Percentiles rank a stretch among this genome's conserved stretches.
Evolutionary conservation across 768 basidiomycete species (phyloP).

Genomic region (Pleurotus cornucopiae): DNA sequence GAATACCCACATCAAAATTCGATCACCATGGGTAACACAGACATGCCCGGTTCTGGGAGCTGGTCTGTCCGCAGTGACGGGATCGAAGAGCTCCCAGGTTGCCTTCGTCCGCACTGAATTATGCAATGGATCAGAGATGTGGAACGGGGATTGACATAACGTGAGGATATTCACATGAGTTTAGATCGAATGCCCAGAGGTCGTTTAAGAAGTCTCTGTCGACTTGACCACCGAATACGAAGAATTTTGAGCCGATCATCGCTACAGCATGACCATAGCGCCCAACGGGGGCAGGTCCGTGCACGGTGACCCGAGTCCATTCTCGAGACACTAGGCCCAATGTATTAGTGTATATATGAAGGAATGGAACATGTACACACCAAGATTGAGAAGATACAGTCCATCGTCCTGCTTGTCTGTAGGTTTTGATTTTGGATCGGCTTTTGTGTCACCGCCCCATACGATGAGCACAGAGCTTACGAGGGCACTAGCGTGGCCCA

Average conservation of each 20-base stretch:
- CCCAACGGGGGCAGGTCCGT: conserved; percentile 76
- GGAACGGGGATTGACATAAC: background rate
- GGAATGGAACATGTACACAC: conserved; percentile 44
- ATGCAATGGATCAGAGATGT: conserved; percentile 4
- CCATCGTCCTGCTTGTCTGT: conserved; percentile 86
- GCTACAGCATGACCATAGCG: conserved; percentile 95
- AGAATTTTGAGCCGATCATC: conserved; percentile 88
- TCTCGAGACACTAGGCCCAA: conserved; percentile 73
- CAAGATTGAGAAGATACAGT: conserved; percentile 89
- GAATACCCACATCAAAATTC: conserved; percentile 71
- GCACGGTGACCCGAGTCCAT: conserved; percentile 85
- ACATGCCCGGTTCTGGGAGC: conserved; percentile 91
- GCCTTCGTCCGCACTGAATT: conserved; percentile 74
- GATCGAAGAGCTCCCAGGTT: conserved; percentile 78
- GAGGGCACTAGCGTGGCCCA: conserved; percentile 95
- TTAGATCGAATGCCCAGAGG: conserved; percentile 94
- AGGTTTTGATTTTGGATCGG: conserved; percentile 54
- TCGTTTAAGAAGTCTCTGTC: conserved; percentile 94
- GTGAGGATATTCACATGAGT: conserved; percentile 62
- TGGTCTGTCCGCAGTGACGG: conserved; percentile 53
- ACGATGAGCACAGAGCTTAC: conserved; percentile 95
- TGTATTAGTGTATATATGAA: background rate
- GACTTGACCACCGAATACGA: conserved; percentile 94
- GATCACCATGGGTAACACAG: conserved; percentile 77
- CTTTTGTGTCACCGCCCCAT: conserved; percentile 98